Evolutionary conservation across 192 early-diverging fungal species (phyloP).

Genomic region (Piromyces sp.): DNA sequence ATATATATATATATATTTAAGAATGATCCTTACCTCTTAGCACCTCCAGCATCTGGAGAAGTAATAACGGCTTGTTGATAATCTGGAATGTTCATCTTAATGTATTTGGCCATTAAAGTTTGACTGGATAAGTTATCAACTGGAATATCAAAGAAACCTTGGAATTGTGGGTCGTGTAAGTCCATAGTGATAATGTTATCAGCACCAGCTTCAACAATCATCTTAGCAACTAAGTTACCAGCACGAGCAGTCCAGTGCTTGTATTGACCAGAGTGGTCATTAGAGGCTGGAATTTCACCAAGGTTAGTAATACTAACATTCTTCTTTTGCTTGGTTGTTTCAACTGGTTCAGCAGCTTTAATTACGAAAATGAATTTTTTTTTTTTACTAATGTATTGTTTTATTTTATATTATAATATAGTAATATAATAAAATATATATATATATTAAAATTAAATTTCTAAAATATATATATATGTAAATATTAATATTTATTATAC

Average conservation of each 20-base stretch:
- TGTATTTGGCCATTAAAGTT: neutral
- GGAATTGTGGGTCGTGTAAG: slow-evolving; percentile 1
- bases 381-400: neutral
- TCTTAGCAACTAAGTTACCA: neutral
- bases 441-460: neutral
- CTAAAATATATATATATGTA: no score
- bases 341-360: neutral
- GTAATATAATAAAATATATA: neutral
- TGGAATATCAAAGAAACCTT: neutral
- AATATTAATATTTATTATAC: no score
- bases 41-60: slow-evolving; percentile 3
- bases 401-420: neutral
- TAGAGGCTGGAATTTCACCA: neutral
- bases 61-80: slow-evolving; percentile 1
- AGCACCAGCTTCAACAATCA: neutral
- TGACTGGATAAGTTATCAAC: neutral
- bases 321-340: neutral
- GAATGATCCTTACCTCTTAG: neutral
- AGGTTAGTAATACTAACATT: neutral
- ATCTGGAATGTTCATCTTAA: neutral
- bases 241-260: slow-evolving; percentile 68
- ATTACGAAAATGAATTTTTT: no score
- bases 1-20: no score
- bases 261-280: slow-evolving; percentile 22
- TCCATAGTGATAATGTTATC: slow-evolving; percentile 3